These are phyloP conservation scores for Candida vaughaniae DNA, from an alignment of 805 yeast species.

Conservation along the genomic window DNA sequence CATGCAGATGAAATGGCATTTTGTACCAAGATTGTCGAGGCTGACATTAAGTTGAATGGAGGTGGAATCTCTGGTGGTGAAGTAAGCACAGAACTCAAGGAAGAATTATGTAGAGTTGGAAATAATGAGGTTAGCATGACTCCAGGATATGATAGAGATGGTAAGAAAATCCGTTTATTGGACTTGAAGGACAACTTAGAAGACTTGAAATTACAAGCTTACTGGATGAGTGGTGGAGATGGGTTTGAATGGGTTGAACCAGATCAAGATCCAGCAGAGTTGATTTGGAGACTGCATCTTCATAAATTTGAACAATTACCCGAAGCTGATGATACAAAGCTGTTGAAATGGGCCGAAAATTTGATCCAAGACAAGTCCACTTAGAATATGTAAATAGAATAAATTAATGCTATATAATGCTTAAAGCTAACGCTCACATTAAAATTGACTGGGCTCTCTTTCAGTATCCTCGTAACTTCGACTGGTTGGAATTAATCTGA, in stretches of 20 bases:
- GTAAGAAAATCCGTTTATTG: constrained; percentile 38
- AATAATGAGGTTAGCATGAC: constrained; percentile 22
- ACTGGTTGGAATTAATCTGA: constrained; percentile 34
- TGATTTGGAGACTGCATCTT: constrained; percentile 40
- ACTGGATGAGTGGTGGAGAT: constrained; percentile 85
- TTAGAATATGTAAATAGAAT: neutral
- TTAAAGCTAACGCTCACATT: no score
- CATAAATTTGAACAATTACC: constrained; percentile 19
- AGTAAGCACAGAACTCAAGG: constrained; percentile 28
- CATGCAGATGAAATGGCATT: constrained; percentile 70
- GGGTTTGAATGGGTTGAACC: constrained; percentile 90
- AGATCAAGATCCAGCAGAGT: constrained; percentile 83
- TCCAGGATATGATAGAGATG: constrained; percentile 37
- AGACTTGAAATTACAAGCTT: constrained; percentile 71
- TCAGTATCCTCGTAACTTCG: constrained; percentile 1
- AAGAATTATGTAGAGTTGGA: constrained; percentile 37
- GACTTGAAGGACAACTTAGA: constrained; percentile 54
- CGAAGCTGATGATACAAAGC: constrained; percentile 11
- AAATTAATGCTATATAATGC: no score
- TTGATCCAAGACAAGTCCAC: constrained; percentile 23
- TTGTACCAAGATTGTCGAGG: constrained; percentile 62
- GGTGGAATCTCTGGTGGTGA: constrained; percentile 44
- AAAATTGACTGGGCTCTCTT: neutral
- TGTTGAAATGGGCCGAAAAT: constrained; percentile 42
- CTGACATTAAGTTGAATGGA: constrained; percentile 57